phyloP scores from a whole-genome alignment of 208 protist species.

The Acanthamoeba rhysodes region DNA sequence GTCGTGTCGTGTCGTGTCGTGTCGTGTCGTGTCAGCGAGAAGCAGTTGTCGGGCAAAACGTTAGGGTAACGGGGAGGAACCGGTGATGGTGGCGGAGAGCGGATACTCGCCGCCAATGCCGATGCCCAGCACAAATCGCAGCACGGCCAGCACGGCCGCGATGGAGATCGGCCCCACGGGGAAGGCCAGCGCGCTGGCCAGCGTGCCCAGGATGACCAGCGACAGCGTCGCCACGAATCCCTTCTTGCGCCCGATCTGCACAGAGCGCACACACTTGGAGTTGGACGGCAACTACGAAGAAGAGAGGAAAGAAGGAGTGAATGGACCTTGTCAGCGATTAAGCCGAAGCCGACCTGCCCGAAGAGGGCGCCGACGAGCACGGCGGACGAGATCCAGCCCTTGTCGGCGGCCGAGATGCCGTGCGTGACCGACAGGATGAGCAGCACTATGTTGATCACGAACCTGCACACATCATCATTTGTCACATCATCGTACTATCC shows the following conservation, averaged over 20 bases:
- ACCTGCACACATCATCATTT: slow-evolving; percentile 1
- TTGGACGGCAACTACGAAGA: neutral
- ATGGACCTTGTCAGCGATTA: slow-evolving; percentile 80
- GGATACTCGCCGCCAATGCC: slow-evolving; percentile 91
- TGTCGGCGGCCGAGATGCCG: slow-evolving; percentile 46
- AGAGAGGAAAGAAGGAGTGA: neutral
- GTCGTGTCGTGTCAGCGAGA: neutral
- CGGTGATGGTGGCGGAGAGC: slow-evolving; percentile 84
- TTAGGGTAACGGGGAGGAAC: neutral
- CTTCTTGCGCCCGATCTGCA: slow-evolving; percentile 76
- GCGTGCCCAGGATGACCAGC: slow-evolving; percentile 80
- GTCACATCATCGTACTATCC: too few relatives aligned
- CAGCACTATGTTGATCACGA: slow-evolving; percentile 83
- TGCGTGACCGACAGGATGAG: slow-evolving; percentile 50
- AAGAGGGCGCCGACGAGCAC: slow-evolving; percentile 79
- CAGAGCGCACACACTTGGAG: neutral
- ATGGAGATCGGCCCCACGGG: slow-evolving; percentile 24
- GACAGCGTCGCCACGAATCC: slow-evolving; percentile 80
- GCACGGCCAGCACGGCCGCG: slow-evolving; percentile 79
- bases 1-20: neutral
- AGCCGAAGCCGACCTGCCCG: slow-evolving; percentile 87
- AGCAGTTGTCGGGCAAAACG: neutral
- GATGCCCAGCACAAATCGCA: slow-evolving; percentile 84
- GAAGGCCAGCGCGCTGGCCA: slow-evolving; percentile 53
- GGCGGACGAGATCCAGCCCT: slow-evolving; percentile 45